phyloP scores from a whole-genome alignment of 148 eudicot species.

The Talinum fruticosum region DNA sequence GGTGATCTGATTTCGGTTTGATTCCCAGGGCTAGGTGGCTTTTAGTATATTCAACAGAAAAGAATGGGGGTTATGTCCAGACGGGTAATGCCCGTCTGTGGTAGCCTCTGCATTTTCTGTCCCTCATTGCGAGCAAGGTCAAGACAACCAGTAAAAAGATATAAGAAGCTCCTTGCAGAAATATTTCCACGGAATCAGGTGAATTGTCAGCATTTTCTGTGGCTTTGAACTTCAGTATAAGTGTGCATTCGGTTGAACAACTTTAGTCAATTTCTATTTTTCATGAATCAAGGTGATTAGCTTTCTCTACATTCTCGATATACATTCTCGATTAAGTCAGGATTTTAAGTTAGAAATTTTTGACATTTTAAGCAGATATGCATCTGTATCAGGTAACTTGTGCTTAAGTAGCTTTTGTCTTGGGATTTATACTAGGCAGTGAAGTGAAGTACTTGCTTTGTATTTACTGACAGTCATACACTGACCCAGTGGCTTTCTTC shows the following conservation, averaged over 20 bases:
- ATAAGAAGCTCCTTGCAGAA: constrained; percentile 76
- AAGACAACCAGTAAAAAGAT: constrained; percentile 91
- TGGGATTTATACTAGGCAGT: not conserved
- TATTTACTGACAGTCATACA: not conserved
- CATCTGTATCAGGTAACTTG: not conserved
- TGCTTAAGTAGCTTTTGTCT: not conserved
- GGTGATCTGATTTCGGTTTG: constrained; percentile 17
- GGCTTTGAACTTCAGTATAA: constrained; percentile 7
- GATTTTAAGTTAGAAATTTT: not conserved
- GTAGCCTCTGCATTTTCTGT: constrained; percentile 77
- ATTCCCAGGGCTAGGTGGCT: constrained; percentile 16
- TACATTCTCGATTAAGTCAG: not conserved
- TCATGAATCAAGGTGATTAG: no score
- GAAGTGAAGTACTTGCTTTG: not conserved
- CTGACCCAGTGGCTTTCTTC: not conserved
- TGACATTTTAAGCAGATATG: not conserved
- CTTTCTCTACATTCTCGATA: no score
- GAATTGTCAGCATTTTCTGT: constrained; percentile 3
- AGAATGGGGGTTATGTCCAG: constrained; percentile 94
- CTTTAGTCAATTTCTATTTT: not conserved
- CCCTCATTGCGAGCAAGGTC: constrained; percentile 88
- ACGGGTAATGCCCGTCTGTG: constrained; percentile 78
- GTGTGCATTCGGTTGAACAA: not conserved
- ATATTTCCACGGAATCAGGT: constrained; percentile 88
- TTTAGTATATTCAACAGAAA: constrained; percentile 9